These are phyloP conservation scores for Heterobasidion irregulare DNA, from an alignment of 1,284 basidiomycete genomes.

Conservation along the genomic window DNA sequence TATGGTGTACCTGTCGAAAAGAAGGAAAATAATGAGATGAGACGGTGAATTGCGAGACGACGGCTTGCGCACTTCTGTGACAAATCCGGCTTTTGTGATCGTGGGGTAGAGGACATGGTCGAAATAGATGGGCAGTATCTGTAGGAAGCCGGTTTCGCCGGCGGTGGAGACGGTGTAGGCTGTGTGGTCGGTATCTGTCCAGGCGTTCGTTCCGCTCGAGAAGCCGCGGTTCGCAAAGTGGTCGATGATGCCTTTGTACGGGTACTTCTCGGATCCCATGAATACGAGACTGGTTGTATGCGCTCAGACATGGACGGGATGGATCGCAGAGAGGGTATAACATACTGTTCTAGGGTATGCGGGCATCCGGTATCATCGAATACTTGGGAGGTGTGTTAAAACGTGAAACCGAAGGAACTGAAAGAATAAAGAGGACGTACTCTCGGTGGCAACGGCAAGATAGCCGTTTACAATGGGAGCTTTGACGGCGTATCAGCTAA, in stretches of 20 bases:
- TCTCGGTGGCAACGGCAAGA: conserved; percentile 91
- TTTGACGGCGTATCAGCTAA: conserved; percentile 20
- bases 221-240: conserved; percentile 96
- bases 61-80: conserved; percentile 66
- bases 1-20: conserved; percentile 71
- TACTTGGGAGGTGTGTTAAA: conserved; percentile 36
- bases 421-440: conserved; percentile 31
- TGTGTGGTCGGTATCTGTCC: conserved; percentile 84
- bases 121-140: conserved; percentile 90
- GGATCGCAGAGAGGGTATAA: conserved; percentile 1
- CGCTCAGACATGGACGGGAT: background rate
- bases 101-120: conserved; percentile 98
- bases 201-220: conserved; percentile 86
- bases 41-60: background rate
- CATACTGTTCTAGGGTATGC: conserved; percentile 89
- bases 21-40: background rate
- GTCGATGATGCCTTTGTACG: conserved; percentile 96
- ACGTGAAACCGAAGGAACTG: background rate
- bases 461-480: conserved; percentile 90
- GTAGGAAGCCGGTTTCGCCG: conserved; percentile 91
- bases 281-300: conserved; percentile 66
- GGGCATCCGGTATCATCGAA: conserved; percentile 92
- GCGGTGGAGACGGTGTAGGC: conserved; percentile 98
- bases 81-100: conserved; percentile 83
- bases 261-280: conserved; percentile 91